Base-by-base conservation (phyloP, 176 grass and related monocot species). In the Triticum turgidum region DNA sequence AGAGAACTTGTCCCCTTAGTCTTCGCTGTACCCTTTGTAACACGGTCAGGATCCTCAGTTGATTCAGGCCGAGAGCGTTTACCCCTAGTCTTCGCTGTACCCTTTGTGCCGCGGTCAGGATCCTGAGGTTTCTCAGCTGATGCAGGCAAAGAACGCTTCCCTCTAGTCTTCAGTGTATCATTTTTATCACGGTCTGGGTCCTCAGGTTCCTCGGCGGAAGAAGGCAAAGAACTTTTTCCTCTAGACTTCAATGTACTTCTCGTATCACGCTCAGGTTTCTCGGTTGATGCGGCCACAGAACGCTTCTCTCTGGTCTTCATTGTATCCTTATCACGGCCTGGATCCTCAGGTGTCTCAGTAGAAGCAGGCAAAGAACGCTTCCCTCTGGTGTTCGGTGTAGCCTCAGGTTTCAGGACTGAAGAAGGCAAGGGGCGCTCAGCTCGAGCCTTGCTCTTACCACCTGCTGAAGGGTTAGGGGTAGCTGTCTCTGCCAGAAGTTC, bases 401-500 rank as follows among this genome's bases (percentile, higher is more conserved):
- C 65, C 42, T 56, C 65, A 73, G 21, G 67, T 59, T 82, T 69
- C 44, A 69, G 44, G 14, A 33, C 27, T 39, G 66, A 72, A 18
- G 33, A 66, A 82, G 34, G 32, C 81, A 44, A 80, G 61, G 49
- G 69, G 77, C 5, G 61, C 49, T 69, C 85, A 18, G 77, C 22
- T 71, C 12, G 86, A 88, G 77, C 66, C 71, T 88, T 91, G 51
- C 62, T 80, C 81, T 87, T 85, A 77, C 63, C 69, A 88, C 39
- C 70, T 25, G 52, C 25, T 69, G 69, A 34, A 85, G 69, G 62
- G 42, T 80, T 77, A 81, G 81, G 37, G 1, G 8, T 81, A 47
- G 11, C 77, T 81, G 51, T 56, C 61, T 65, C 86, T 85, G 52
- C 62, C 89, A 91, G 77, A 51, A 91, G 89, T 88, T 91, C 89